phyloP scores from a whole-genome alignment of 2,329 filamentous ascomycete genomes.

The Monosporascus sp. region DNA sequence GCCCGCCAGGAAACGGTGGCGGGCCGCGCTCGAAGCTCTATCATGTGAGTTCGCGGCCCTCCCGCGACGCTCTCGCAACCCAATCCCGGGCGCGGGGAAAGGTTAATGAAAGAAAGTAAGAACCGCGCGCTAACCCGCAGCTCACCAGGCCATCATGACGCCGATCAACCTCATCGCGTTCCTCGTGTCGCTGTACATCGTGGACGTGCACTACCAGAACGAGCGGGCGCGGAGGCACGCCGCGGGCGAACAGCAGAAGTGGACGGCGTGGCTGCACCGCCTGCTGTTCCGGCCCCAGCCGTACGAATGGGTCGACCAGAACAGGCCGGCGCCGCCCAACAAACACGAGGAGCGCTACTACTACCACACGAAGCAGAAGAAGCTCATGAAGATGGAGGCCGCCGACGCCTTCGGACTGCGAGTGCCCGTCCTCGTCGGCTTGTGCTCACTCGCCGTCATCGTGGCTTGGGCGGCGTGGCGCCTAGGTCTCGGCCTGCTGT shows the following conservation, averaged over 20 bases:
- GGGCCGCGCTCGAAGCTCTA: conserved; percentile 14
- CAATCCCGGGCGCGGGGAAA: too few relatives aligned
- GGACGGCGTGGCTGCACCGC: conserved; percentile 36
- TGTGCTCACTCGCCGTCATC: conserved; percentile 34
- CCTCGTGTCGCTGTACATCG: conserved; percentile 56
- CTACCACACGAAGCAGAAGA: conserved; percentile 53
- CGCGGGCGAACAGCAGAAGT: conserved; percentile 20
- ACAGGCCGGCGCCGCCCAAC: conserved; percentile 6
- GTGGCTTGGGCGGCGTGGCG: conserved; percentile 24
- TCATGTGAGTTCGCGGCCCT: conserved; percentile 10
- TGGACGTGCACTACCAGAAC: conserved; percentile 53
- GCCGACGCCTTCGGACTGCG: conserved; percentile 59
- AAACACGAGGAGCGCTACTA: conserved; percentile 31
- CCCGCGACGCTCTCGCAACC: too few relatives aligned
- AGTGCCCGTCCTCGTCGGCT: conserved; percentile 42
- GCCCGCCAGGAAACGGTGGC: conserved; percentile 4
- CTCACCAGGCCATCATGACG: conserved; percentile 46
- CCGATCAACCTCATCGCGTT: conserved; percentile 61
- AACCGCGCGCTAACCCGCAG: background rate
- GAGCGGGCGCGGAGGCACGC: conserved; percentile 37
- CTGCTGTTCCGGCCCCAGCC: conserved; percentile 35
- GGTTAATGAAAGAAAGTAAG: background rate
- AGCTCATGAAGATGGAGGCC: conserved; percentile 57
- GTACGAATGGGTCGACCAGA: conserved; percentile 27
- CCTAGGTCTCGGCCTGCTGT: background rate